Base-by-base conservation (phyloP, 2,329 filamentous ascomycete genomes). In the Fusarium penzigii region DNA sequence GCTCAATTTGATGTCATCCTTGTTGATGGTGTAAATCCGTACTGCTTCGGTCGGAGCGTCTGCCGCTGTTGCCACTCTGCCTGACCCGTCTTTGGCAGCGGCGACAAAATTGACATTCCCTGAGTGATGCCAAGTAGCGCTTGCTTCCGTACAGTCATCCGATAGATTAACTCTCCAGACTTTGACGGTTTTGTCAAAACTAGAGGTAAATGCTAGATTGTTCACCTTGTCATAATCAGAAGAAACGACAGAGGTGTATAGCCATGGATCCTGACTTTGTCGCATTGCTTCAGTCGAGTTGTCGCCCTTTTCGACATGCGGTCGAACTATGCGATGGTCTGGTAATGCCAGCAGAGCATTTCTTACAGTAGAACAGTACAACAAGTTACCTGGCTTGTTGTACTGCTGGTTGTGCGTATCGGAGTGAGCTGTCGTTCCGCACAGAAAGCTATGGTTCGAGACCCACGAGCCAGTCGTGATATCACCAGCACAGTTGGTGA, bases 331-430 rank as follows among this genome's bases (percentile, higher is more conserved):
- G 1, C 81, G 76, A 58, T 87, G 84, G 40, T 86, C 77, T 0
- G 81, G 70, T 59, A 80, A 80, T 0, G 82, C 78, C 6, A 67
- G 74, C 2, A 87, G 64, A 0, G 71, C 76, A 1, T 77, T 74
- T 1, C 65, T 60, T 1, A 53, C 59, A 1, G 75, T 70, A 0
- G 81, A 84, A 7, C 81, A 84, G 1, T 87, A 67, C 1, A 83
- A 69, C 10, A 87, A 67, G 59, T 87, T 87, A 1, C 84, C 84
- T 0, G 81, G 78, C 58, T 82, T 85, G 59, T 87, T 87, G 62
- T 87, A 87, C 55, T 86, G 83, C 61, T 86, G 83, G 51, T 86
- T 87, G 40, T 84, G 80, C 0, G 74, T 70, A 58, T 87, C 84
- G 1, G 82, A 86, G 67, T 87, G 84, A 1, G 80, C 79, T 0